These are phyloP conservation scores for Royoungia palumana DNA, from an alignment of 768 basidiomycete species.

Conservation along the genomic window DNA sequence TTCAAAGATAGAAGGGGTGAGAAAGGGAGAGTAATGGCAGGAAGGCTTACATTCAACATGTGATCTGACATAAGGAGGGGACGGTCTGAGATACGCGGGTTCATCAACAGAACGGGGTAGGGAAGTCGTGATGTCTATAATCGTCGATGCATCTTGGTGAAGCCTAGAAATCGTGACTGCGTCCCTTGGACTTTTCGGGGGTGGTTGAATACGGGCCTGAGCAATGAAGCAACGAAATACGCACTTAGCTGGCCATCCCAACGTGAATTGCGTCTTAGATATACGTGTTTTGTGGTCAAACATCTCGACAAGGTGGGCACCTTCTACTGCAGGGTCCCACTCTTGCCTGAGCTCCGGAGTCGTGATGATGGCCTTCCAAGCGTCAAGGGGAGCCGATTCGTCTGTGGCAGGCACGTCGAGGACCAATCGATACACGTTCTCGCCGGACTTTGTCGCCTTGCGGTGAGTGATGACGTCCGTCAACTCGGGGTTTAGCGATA, in stretches of 20 bases:
- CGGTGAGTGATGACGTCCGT: conserved; percentile 78
- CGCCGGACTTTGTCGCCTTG: conserved; percentile 62
- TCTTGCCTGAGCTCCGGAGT: conserved; percentile 87
- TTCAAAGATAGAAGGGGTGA: conserved; percentile 4
- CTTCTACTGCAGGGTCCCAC: conserved; percentile 93
- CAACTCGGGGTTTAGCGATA: conserved; percentile 52
- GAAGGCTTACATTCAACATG: conserved; percentile 63
- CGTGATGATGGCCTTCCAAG: conserved; percentile 76
- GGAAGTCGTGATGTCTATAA: conserved; percentile 92
- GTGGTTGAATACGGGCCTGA: conserved; percentile 7
- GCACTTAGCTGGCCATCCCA: conserved; percentile 97
- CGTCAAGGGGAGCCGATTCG: conserved; percentile 56
- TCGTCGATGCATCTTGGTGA: conserved; percentile 72
- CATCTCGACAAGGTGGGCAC: conserved; percentile 77
- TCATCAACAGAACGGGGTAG: conserved; percentile 88
- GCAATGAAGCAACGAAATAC: conserved; percentile 38
- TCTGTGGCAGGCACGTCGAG: conserved; percentile 72
- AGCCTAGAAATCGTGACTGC: conserved; percentile 90
- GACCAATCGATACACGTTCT: conserved; percentile 76
- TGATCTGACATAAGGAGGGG: conserved; percentile 90
- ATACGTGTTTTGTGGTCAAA: conserved; percentile 85
- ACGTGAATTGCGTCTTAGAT: conserved; percentile 82
- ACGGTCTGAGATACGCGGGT: conserved; percentile 85
- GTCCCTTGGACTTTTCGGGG: conserved; percentile 71
- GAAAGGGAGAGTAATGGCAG: conserved; percentile 2